These are phyloP conservation scores for Fagopyrum esculentum DNA, from an alignment of 148 eudicot genomes.

Conservation along the genomic window DNA sequence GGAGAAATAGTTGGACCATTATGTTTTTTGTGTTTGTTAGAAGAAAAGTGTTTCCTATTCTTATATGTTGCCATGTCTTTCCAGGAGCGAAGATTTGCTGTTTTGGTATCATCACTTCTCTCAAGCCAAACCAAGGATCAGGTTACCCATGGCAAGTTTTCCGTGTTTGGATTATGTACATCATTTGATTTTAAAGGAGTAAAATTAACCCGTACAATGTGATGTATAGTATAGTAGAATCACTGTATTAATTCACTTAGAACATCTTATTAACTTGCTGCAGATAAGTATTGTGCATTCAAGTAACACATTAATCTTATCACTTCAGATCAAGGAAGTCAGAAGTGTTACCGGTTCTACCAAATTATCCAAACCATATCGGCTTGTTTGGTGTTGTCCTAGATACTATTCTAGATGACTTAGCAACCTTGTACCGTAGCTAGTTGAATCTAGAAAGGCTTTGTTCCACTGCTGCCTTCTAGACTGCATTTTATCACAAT, in stretches of 20 bases:
- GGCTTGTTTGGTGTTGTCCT: neutral
- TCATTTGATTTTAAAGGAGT: neutral
- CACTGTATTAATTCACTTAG: neutral
- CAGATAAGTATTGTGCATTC: neutral
- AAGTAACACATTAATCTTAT: neutral
- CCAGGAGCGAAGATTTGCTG: conserved; percentile 94
- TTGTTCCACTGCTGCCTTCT: neutral
- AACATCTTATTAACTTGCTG: neutral
- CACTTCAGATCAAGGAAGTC: neutral
- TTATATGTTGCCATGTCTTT: neutral
- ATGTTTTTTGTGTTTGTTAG: neutral
- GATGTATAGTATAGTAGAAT: conserved; percentile 1
- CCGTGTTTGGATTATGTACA: neutral
- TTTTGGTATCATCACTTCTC: conserved; percentile 63
- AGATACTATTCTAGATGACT: neutral
- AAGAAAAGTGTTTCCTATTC: neutral
- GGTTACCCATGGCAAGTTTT: conserved; percentile 82
- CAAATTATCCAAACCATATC: neutral
- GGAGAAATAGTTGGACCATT: neutral
- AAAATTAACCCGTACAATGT: neutral
- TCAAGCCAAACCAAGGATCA: conserved; percentile 98
- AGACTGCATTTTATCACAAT: neutral
- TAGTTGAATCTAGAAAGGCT: neutral
- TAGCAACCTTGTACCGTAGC: neutral
- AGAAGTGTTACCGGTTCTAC: neutral